These are phyloP conservation scores for Ogataea haglerorum DNA, from an alignment of 805 yeast genomes.

Conservation along the genomic window DNA sequence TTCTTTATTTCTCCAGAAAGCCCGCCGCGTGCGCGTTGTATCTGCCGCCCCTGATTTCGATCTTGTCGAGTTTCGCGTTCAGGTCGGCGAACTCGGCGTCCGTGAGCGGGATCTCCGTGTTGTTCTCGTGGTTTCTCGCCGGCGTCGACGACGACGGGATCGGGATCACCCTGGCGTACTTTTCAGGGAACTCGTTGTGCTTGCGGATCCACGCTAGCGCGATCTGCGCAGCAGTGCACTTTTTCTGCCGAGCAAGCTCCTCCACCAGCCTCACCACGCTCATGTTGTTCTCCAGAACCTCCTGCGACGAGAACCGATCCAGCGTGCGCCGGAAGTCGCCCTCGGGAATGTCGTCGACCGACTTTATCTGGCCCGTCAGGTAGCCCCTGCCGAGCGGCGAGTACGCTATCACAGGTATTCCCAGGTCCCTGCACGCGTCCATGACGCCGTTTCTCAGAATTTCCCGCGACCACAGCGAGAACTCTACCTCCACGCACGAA, in stretches of 20 bases:
- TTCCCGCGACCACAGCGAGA: constrained; percentile 67
- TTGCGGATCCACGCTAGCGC: constrained; percentile 65
- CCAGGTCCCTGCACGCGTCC: constrained; percentile 51
- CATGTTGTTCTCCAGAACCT: constrained; percentile 47
- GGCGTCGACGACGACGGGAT: constrained; percentile 74
- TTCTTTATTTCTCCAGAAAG: not conserved
- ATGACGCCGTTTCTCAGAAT: constrained; percentile 61
- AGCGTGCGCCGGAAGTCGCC: constrained; percentile 51
- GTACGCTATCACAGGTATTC: constrained; percentile 71
- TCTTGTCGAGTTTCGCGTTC: constrained; percentile 39
- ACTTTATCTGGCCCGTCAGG: constrained; percentile 58
- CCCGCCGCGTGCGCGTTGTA: constrained; percentile 16
- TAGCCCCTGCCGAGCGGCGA: constrained; percentile 83
- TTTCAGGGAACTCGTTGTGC: constrained; percentile 35
- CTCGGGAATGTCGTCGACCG: constrained; percentile 45
- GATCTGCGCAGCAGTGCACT: constrained; percentile 58
- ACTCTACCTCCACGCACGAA: constrained; percentile 73
- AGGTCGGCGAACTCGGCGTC: constrained; percentile 57
- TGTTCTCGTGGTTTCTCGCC: constrained; percentile 60
- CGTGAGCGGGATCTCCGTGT: constrained; percentile 43
- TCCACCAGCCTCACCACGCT: constrained; percentile 46
- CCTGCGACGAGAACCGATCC: constrained; percentile 61
- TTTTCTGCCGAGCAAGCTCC: constrained; percentile 44
- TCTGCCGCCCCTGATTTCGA: constrained; percentile 48
- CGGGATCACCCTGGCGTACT: constrained; percentile 59